Base-by-base conservation (phyloP, 257 asterid genomes). In the Primulina eburnea region DNA sequence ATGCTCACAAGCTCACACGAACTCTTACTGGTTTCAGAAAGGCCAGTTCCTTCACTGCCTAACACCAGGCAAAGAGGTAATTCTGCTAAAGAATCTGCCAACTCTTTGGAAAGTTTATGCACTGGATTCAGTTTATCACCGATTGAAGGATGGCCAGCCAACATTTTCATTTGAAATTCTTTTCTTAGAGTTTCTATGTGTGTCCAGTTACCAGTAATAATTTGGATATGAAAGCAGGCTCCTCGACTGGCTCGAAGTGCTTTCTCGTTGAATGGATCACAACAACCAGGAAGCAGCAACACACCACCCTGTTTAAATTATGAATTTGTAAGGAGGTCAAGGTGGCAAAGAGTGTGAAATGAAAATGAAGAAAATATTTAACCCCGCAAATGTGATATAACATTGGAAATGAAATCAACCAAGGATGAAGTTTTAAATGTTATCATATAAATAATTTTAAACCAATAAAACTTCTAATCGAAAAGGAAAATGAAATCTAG, bases 201-300 rank as follows among this genome's bases (percentile, higher is more conserved):
- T 10, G 38, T 61, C 97, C 97, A 91, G 24, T 66, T 73, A 38
- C 99, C 96, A 52, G 89, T 87, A 69, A 88, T 92, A 68, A 91
- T 83, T 20, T 92, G 97, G 26, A 89, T 87, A 81, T 89, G 97
- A 84, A 94, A 94, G 82, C 89, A 87, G 72, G 99, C 95, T 58
- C 96, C 97, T 30, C 97, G 85, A 72, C 95, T 80, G 33, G 97
- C 99, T 71, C 99, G 77, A 29, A 91, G 77, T n/a, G 90, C 94
- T 79, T 94, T 94, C 65, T 94, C 99, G 30, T 94, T 94, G 92
- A 94, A 91, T 58, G 99, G 97, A 72, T 94, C 99, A 73, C 99
- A 94, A 72, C 99, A 94, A 7, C 97, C 97, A 8, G 96, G 90
- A 62, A 94, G 95, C 56, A 94, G 83, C 76, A 86, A 85, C 38